Conservation (phyloP, 345 rosid species). For the Hibiscus syriacus region DNA sequence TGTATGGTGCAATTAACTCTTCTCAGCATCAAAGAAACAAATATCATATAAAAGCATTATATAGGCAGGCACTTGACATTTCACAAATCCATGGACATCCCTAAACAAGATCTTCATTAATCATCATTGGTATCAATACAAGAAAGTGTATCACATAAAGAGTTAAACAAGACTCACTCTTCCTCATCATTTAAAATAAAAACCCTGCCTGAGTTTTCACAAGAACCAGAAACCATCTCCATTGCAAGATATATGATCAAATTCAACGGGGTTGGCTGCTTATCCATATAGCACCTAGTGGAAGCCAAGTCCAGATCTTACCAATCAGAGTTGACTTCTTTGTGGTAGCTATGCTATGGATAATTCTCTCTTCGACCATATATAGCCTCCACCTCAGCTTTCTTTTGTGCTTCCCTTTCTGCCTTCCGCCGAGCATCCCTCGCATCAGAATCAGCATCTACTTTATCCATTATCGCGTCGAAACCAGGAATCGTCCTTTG, state of each 20-base stretch:
- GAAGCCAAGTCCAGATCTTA: not conserved
- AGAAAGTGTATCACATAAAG: conserved; percentile 2
- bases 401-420: conserved; percentile 33
- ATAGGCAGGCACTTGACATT: not conserved
- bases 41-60: not conserved
- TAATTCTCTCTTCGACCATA: conserved; percentile 8
- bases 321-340: not conserved
- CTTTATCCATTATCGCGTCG: conserved; percentile 40
- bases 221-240: conserved; percentile 4
- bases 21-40: not conserved
- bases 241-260: not conserved
- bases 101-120: not conserved
- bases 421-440: conserved; percentile 30
- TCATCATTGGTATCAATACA: not conserved
- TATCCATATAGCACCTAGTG: not conserved
- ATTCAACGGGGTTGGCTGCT: not conserved
- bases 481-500: conserved; percentile 54
- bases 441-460: conserved; percentile 26
- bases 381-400: conserved; percentile 21
- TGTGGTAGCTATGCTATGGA: not conserved
- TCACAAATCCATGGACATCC: not conserved
- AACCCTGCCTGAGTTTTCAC: not conserved
- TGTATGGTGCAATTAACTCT: too few relatives aligned
- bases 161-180: conserved; percentile 1
- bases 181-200: not conserved